Evolutionary conservation across 2,329 filamentous ascomycete genomes (phyloP).

Genomic region (Nigrospora sphaerica): DNA sequence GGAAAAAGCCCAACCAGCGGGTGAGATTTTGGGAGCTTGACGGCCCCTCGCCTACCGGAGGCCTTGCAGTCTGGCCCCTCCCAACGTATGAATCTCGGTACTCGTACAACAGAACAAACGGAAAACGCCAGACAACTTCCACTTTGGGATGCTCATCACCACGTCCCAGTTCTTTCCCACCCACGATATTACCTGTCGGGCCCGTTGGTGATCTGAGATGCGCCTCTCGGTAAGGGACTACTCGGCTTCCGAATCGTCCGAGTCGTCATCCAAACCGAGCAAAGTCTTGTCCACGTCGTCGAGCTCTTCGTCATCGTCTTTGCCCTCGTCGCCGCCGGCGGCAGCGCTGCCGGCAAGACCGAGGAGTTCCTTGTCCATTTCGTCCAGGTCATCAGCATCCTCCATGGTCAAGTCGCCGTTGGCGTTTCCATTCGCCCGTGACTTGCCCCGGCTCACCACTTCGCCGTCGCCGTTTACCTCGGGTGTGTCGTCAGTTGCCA

Average conservation of each 20-base stretch:
- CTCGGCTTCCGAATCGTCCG: neutral
- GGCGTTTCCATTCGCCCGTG: conserved; percentile 22
- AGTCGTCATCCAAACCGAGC: conserved; percentile 17
- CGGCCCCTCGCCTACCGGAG: too few relatives aligned
- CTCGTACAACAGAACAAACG: too few relatives aligned
- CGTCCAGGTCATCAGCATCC: conserved; percentile 45
- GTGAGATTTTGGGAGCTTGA: too few relatives aligned
- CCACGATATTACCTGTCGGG: too few relatives aligned
- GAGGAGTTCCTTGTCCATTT: conserved; percentile 45
- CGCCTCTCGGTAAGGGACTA: too few relatives aligned
- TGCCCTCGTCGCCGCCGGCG: conserved; percentile 34
- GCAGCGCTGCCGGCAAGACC: conserved; percentile 38
- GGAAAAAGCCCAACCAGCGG: too few relatives aligned
- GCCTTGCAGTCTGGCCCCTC: too few relatives aligned
- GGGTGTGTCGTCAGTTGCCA: conserved; percentile 14
- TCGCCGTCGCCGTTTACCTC: conserved; percentile 15
- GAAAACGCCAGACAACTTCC: too few relatives aligned
- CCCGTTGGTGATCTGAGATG: too few relatives aligned
- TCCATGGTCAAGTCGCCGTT: conserved; percentile 38
- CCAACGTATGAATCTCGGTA: too few relatives aligned
- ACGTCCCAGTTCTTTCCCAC: too few relatives aligned
- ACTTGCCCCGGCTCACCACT: conserved; percentile 21
- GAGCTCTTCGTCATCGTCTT: conserved; percentile 35
- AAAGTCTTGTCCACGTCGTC: conserved; percentile 23
- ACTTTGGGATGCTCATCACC: too few relatives aligned